Conservation (phyloP, 2,329 filamentous ascomycete genomes). For the Phoma herbarum region DNA sequence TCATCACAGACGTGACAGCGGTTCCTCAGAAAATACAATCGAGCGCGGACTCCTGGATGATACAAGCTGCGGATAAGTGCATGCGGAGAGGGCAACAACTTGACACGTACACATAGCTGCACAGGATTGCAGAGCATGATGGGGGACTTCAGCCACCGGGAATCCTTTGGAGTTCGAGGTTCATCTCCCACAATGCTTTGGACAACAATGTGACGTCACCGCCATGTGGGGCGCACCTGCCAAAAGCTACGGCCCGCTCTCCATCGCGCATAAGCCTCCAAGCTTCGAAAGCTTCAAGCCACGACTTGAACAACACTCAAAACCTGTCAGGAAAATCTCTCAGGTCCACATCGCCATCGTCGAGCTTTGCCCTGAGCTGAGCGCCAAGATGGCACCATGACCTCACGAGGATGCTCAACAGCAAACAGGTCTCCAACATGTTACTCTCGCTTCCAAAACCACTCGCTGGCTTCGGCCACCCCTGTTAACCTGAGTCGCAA, state of each 20-base stretch:
- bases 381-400: neutral
- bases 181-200: neutral
- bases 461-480: constrained; percentile 11
- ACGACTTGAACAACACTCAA: constrained; percentile 6
- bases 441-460: neutral
- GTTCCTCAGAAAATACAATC: too few species aligned
- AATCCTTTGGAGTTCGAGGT: neutral
- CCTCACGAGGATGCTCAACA: neutral
- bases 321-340: neutral
- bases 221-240: constrained; percentile 22
- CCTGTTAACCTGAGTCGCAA: constrained; percentile 14
- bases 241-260: constrained; percentile 28
- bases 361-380: neutral
- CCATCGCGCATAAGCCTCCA: constrained; percentile 12
- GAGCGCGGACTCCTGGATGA: too few species aligned
- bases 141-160: neutral
- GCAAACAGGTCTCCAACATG: constrained; percentile 14
- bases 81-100: neutral
- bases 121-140: neutral
- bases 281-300: constrained; percentile 15
- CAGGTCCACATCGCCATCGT: too few species aligned
- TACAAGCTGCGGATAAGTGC: neutral
- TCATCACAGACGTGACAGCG: too few species aligned
- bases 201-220: constrained; percentile 27
- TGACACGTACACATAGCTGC: neutral